Percentiles rank a stretch among this genome's conserved stretches.
Conservation (phyloP, 495 filamentous ascomycete genomes). For the Xylaria longipes region DNA sequence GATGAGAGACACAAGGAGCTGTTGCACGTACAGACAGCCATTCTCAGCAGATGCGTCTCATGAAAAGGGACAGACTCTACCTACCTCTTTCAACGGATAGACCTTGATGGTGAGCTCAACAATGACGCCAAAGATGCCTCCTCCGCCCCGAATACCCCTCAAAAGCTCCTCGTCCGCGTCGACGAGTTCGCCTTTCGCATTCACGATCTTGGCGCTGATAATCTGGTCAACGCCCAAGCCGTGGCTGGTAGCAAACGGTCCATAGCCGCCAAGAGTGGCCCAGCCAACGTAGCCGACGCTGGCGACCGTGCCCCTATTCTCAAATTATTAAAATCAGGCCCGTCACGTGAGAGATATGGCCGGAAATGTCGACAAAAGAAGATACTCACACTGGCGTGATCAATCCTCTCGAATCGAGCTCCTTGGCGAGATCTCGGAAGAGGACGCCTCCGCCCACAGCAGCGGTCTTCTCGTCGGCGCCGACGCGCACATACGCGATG, state of each 20-base stretch:
- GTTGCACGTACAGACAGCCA: too few species aligned
- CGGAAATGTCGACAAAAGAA: background rate
- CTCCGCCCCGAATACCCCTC: constrained; percentile 52
- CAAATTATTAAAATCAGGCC: background rate
- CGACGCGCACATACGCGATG: constrained; percentile 41
- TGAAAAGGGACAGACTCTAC: too few species aligned
- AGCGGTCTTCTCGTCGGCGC: constrained; percentile 35
- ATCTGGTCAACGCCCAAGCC: constrained; percentile 49
- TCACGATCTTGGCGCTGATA: constrained; percentile 37
- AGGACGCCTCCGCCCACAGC: constrained; percentile 49
- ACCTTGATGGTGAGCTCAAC: constrained; percentile 41
- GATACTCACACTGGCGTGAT: constrained; percentile 34
- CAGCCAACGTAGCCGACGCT: constrained; percentile 50
- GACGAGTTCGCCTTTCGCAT: constrained; percentile 40
- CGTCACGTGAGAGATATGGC: background rate
- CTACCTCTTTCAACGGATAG: constrained; percentile 18
- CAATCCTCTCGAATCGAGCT: constrained; percentile 41
- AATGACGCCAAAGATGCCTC: constrained; percentile 54
- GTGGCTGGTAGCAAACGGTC: too few species aligned
- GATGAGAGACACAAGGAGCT: too few species aligned
- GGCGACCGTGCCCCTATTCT: constrained; percentile 37
- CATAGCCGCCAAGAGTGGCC: constrained; percentile 51
- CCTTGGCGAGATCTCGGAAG: constrained; percentile 34
- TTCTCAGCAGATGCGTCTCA: too few species aligned
- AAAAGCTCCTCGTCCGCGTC: constrained; percentile 35